Evolutionary conservation across 306 rosid genomes (phyloP).

Genomic region (Cicer cuneatum): DNA sequence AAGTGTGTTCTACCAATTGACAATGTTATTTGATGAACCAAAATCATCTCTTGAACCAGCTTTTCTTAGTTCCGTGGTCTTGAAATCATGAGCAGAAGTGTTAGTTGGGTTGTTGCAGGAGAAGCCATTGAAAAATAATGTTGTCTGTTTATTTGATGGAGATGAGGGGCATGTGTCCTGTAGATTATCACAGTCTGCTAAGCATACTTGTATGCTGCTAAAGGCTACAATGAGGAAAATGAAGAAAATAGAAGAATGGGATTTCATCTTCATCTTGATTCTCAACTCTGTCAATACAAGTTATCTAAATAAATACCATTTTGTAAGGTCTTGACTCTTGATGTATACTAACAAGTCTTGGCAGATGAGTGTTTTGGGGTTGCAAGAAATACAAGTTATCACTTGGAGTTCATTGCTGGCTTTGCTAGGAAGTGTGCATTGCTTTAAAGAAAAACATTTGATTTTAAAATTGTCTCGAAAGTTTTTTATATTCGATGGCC

Average conservation of each 20-base stretch:
- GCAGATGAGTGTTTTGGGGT: conserved; percentile 42
- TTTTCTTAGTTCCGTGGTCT: conserved; percentile 52
- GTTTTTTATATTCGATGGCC: background rate
- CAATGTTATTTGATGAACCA: conserved; percentile 54
- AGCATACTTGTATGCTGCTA: conserved; percentile 36
- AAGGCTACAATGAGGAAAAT: conserved; percentile 41
- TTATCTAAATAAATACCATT: background rate
- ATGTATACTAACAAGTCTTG: conserved; percentile 9
- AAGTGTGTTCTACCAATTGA: conserved; percentile 66
- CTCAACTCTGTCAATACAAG: background rate
- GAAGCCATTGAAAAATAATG: conserved; percentile 70
- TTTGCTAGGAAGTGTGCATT: conserved; percentile 47
- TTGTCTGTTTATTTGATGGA: conserved; percentile 35
- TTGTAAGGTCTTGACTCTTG: conserved; percentile 13
- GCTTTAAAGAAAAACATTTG: conserved; percentile 67
- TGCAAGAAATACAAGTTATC: conserved; percentile 61
- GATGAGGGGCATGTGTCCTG: conserved; percentile 72
- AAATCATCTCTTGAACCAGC: conserved; percentile 50
- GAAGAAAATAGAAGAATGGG: conserved; percentile 33
- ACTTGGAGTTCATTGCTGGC: conserved; percentile 79
- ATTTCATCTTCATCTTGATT: conserved; percentile 49
- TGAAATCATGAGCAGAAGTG: conserved; percentile 61
- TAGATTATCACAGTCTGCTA: conserved; percentile 59
- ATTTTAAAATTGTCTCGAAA: background rate
- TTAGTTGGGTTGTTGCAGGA: conserved; percentile 66